Evolutionary conservation across 257 asterid genomes (phyloP).

Genomic region (Lithospermum erythrorhizon): DNA sequence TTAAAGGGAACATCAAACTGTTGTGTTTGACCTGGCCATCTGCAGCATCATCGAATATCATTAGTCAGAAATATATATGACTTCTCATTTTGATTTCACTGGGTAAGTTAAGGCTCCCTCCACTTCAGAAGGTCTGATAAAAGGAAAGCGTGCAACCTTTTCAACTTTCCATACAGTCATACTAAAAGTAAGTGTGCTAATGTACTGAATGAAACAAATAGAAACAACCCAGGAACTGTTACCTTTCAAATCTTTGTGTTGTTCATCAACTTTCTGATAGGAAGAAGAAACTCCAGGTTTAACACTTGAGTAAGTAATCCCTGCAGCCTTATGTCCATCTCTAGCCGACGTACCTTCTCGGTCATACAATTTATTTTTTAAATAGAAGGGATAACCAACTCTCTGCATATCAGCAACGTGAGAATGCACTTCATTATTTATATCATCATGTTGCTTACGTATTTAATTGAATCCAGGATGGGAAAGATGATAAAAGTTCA

Average conservation of each 20-base stretch:
- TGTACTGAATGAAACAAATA: neutral
- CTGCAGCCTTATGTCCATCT: slow-evolving; percentile 43
- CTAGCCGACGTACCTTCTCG: slow-evolving; percentile 32
- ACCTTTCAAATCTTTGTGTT: slow-evolving; percentile 41
- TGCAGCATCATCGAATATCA: slow-evolving; percentile 17
- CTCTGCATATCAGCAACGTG: slow-evolving; percentile 29
- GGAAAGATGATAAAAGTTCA: neutral
- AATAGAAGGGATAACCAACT: slow-evolving; percentile 13
- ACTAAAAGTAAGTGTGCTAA: slow-evolving; percentile 1
- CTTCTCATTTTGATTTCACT: neutral
- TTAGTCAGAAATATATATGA: slow-evolving; percentile 6
- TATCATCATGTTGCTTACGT: neutral
- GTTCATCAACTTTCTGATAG: slow-evolving; percentile 27
- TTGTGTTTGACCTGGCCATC: slow-evolving; percentile 38
- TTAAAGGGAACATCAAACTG: slow-evolving; percentile 32
- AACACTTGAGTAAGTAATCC: slow-evolving; percentile 35
- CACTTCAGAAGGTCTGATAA: neutral
- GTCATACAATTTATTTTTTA: slow-evolving; percentile 21
- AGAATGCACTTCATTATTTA: neutral
- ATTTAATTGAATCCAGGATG: neutral
- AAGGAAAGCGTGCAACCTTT: slow-evolving; percentile 6
- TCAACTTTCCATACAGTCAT: slow-evolving; percentile 6
- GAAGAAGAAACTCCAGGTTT: slow-evolving; percentile 24
- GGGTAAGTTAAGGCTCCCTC: neutral
- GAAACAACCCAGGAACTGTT: slow-evolving; percentile 1